phyloP scores from a whole-genome alignment of 371 early-diverging fungal species.

The Choanephora cucurbitarum region DNA sequence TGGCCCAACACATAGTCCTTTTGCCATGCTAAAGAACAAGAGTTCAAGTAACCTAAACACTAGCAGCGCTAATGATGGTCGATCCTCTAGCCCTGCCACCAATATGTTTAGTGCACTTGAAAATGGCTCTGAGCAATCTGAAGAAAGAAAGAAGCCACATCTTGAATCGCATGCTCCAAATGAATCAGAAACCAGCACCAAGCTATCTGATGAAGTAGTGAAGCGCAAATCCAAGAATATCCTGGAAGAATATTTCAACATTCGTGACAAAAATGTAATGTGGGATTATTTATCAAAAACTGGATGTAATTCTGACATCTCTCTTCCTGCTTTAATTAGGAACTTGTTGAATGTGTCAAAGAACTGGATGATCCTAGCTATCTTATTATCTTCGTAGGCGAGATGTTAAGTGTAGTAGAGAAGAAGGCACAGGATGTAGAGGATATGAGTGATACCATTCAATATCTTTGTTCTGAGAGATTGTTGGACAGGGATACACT shows the following conservation, averaged over 20 bases:
- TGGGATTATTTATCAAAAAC: no score
- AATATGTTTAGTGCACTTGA: slow-evolving; percentile 65
- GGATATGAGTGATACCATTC: slow-evolving; percentile 53
- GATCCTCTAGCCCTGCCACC: slow-evolving; percentile 35
- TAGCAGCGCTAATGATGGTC: slow-evolving; percentile 24
- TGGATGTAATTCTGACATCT: no score
- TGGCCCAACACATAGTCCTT: slow-evolving; percentile 64
- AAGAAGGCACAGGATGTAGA: slow-evolving; percentile 64
- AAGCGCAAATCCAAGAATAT: slow-evolving; percentile 69
- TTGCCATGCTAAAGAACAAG: slow-evolving; percentile 47
- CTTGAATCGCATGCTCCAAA: slow-evolving; percentile 28
- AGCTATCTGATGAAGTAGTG: slow-evolving; percentile 52
- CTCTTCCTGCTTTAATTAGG: slow-evolving; percentile 29
- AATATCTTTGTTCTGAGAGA: slow-evolving; percentile 41
- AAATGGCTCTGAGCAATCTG: slow-evolving; percentile 30
- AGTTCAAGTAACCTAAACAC: slow-evolving; percentile 33
- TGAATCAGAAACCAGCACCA: slow-evolving; percentile 17
- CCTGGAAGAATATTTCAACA: slow-evolving; percentile 67
- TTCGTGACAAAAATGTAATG: slow-evolving; percentile 54
- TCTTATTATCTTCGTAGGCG: slow-evolving; percentile 46
- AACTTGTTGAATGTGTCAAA: slow-evolving; percentile 66
- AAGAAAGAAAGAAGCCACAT: slow-evolving; percentile 40
- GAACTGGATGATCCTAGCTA: slow-evolving; percentile 65
- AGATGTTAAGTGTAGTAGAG: slow-evolving; percentile 52
- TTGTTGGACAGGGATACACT: slow-evolving; percentile 40